Base-by-base conservation (phyloP, 331 rosid species). In the Quercus phellos region DNA sequence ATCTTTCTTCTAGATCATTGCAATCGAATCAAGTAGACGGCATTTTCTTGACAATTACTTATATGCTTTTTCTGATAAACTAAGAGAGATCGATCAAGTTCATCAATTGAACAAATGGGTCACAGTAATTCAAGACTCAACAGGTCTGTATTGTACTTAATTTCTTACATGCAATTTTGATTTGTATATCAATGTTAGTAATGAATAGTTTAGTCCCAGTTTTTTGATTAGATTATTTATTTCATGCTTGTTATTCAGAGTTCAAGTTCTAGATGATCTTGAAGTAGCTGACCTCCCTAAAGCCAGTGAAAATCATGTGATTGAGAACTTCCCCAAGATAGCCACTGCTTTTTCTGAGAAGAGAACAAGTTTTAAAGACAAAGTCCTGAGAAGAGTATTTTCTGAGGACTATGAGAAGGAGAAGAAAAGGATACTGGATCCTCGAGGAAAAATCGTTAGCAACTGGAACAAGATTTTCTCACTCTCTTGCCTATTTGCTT, bases 321-420 rank as follows among this genome's bases (percentile, higher is more conserved):
- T 46, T 16, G 79, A 11, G 53, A 46, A 46, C 53, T 46, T 10
- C 51, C 7, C 51, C 16, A 46, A 46, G 16, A 10, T 3, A 46
- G 16, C 53, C 53, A 10, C 53, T 1, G 53, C 16, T 46, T 46
- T 13, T 46, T 11, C 14, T 13, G 53, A 46, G 53, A 58, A 27
- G 18, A 53, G 77, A 32, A 80, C 74, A 78, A 80, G 89, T n/a
- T 78, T 87, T 8, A 78, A 79, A 67, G 80, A 80, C 4, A 85
- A 87, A 80, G 91, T 87, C 13, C 80, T 87, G 63, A 80, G 87
- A 18, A 83, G 91, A 73, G 91, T 88, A 11, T 88, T 88, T 72
- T 85, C 89, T 2, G 91, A 88, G 81, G 91, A 88, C 79, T 85
- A 83, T 63, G 89, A 85, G 38, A 79, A 79, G 72, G 91, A 78